Evolutionary conservation across 139 green algal species (phyloP).

Genomic region (Chlamydomonas sphaeroides): DNA sequence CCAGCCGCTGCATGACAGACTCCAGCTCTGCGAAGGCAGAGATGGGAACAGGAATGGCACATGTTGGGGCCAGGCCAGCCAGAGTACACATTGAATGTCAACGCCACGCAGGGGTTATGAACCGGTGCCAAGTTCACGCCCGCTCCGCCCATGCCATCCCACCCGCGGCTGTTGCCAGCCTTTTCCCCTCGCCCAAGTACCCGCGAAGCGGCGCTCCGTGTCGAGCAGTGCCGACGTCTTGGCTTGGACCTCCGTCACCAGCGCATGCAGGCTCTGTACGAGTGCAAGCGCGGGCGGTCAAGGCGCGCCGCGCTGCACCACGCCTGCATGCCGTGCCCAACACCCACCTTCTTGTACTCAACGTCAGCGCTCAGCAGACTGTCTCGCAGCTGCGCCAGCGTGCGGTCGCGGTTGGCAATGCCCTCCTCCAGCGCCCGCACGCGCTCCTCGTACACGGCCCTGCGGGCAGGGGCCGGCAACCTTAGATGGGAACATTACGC

Average conservation of each 20-base stretch:
- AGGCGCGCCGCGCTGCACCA: background rate
- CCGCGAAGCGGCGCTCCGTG: slow-evolving; percentile 62
- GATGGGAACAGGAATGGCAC: no score
- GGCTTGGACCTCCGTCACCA: slow-evolving; percentile 52
- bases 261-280: slow-evolving; percentile 50
- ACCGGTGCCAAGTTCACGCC: no score
- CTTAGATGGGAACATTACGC: no score
- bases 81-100: no score
- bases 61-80: no score
- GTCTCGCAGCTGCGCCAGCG: slow-evolving; percentile 36
- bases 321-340: background rate
- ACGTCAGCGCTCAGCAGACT: slow-evolving; percentile 29
- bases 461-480: no score
- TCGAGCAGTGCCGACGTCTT: slow-evolving; percentile 56
- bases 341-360: slow-evolving; percentile 41
- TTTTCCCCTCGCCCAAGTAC: no score
- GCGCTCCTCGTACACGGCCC: slow-evolving; percentile 41
- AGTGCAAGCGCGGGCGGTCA: no score
- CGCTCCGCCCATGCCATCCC: no score
- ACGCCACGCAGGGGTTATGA: no score
- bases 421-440: slow-evolving; percentile 47
- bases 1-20: slow-evolving; percentile 64
- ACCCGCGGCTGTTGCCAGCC: no score
- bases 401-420: slow-evolving; percentile 27
- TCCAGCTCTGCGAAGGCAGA: no score